Base-by-base conservation (phyloP, 139 green algal genomes). In the Volvox africanus region DNA sequence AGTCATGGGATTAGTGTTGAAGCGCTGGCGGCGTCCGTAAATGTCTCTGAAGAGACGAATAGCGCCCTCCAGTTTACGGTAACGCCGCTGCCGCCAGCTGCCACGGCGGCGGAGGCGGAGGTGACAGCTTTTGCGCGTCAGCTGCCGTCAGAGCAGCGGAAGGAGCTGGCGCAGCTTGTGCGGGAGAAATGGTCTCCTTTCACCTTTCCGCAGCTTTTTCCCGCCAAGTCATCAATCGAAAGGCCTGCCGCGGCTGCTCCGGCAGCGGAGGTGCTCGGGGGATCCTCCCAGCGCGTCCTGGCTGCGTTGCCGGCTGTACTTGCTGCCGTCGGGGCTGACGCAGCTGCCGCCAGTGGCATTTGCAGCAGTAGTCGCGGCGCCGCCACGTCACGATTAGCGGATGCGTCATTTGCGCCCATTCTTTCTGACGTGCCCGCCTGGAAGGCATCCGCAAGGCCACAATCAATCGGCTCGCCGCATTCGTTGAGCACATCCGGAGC, bases 121-220 rank as follows among this genome's bases (percentile, higher is more conserved):
- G n/a, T 89, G 84, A 71, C 84, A 26, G 69, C 69, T 6, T 82
- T 89, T 20, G 84, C 84, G 16, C 84, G 81, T 37, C 33, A 79
- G 33, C 84, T 89, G 28, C 62, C 2, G 11, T 26, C 21, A 22
- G 84, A 89, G 37, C 69, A 89, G 84, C 28, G n/a, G 69, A 19
- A 61, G 68, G 69, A 71, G 28, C 84, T 89, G 68, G 33, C 37
- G 69, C 84, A 89, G 84, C 69, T 89, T 32, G 84, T 89, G 0
- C 17, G n/a, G 37, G 84, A 89, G 28, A 89, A 89, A 68, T 89
- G 84, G 84, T 89, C 84, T 44, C 84, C 84, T 36, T 89, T 89
- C 69, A 89, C 68, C 36, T 89, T 89, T 44, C 69, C 35, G 21
- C 14, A 61, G 81, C 81, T n/a, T 13, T 5, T 32, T 19, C 19